Conservation (phyloP, 768 basidiomycete genomes). For the Macrocybe gigantea region DNA sequence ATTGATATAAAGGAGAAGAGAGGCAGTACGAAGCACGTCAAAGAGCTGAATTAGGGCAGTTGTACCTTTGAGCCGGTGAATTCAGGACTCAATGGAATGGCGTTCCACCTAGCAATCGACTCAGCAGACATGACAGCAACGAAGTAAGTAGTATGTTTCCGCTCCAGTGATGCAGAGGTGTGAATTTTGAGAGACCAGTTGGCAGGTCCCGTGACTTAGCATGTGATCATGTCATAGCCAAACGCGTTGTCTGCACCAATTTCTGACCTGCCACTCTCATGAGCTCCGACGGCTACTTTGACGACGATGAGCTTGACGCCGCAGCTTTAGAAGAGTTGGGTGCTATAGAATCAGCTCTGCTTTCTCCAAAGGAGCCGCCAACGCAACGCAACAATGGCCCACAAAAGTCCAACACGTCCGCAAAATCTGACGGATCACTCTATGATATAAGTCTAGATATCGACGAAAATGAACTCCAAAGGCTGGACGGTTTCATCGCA, state of each 20-base stretch:
- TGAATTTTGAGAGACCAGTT: background rate
- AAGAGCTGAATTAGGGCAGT: slow-evolving; percentile 40
- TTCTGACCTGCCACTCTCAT: slow-evolving; percentile 26
- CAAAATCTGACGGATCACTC: slow-evolving; percentile 34
- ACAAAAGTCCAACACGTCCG: slow-evolving; percentile 11
- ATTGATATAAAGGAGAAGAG: slow-evolving; percentile 34
- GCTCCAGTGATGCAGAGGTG: background rate
- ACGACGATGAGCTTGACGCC: slow-evolving; percentile 59
- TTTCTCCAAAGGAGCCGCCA: slow-evolving; percentile 13
- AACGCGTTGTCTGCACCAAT: background rate
- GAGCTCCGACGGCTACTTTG: slow-evolving; percentile 78
- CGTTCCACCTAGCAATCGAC: slow-evolving; percentile 68
- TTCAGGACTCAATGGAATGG: slow-evolving; percentile 40
- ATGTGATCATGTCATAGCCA: too few relatives aligned
- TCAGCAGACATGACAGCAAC: slow-evolving; percentile 51
- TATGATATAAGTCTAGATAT: slow-evolving; percentile 53
- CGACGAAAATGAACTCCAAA: slow-evolving; percentile 47
- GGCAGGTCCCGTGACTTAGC: background rate
- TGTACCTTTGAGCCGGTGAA: slow-evolving; percentile 58
- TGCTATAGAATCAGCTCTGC: slow-evolving; percentile 58
- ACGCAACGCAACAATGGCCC: slow-evolving; percentile 11
- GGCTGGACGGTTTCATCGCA: slow-evolving; percentile 47
- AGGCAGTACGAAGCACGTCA: slow-evolving; percentile 49
- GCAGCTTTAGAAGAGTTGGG: slow-evolving; percentile 53
- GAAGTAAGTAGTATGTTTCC: background rate